Base-by-base conservation (phyloP, 345 rosid genomes). In the Noccaea caerulescens region DNA sequence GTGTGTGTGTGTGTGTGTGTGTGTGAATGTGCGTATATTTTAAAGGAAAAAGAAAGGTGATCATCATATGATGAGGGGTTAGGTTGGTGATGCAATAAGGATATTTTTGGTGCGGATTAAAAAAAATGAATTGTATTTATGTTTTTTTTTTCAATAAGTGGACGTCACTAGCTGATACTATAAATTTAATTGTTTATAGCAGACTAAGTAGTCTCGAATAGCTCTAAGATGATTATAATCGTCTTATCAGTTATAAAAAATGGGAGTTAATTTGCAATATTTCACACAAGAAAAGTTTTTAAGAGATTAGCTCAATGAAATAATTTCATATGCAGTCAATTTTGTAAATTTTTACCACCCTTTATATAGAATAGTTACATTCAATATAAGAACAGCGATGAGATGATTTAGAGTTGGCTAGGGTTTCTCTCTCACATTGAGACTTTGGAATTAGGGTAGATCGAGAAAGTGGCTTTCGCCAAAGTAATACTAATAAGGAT, bases 61-160 rank as follows among this genome's bases (percentile, higher is more conserved):
- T 68, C 60, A 58, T 66, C 54, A 77, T 61, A 71, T 68, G 64
- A 71, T 60, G 68, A 75, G 84, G 83, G 73, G 73, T 80, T 82
- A 82, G 82, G 82, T 55, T 75, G 79, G 74, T 62, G 63, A 73
- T 68, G 76, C 66, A 76, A 79, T 73, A 77, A 72, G 76, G 58
- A 71, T 56, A 57, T 62, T 72, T 61, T 55, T 80, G 66, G 72
- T 73, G 63, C 59, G 47, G 68, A 72, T 60, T 34, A 55, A 44
- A 58, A 56, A 46, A 33, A 10, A 20, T 13, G 36, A 62, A 27
- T 14, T 71, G 12, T 62, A 42, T 52, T 13, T 60, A 12, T 54
- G 43, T 44, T 33, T 33, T 30, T 20, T 7, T 23, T 58, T 46
- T 12, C 58, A 73, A 58, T 47, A 58, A 73, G 30, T 66, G 77